phyloP scores from a whole-genome alignment of 148 eudicot genomes.

The Pharnaceum exiguum region DNA sequence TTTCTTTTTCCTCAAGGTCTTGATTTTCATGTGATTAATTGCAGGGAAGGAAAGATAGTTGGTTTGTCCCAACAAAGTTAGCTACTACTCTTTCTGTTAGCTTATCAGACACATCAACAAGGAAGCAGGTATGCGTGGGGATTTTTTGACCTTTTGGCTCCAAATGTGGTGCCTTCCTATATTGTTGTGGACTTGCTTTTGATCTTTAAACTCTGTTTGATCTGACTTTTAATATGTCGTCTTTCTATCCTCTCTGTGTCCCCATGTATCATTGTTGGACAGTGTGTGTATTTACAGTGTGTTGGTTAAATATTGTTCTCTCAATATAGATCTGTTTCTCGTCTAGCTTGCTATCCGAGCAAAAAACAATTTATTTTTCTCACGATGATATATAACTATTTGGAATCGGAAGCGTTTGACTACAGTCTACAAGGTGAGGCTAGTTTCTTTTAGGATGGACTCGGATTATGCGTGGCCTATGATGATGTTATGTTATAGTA shows the following conservation, averaged over 20 bases:
- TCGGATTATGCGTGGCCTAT: too few species aligned
- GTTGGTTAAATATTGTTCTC: too few species aligned
- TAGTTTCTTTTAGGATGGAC: too few species aligned
- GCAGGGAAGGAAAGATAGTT: slow-evolving; percentile 94
- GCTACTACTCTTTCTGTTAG: slow-evolving; percentile 89
- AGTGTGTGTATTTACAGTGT: too few species aligned
- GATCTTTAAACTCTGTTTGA: background rate
- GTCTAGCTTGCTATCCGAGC: too few species aligned
- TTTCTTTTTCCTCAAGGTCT: background rate
- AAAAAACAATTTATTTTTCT: too few species aligned
- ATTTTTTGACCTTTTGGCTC: background rate
- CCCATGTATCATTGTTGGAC: background rate
- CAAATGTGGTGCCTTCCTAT: background rate
- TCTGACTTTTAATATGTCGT: background rate
- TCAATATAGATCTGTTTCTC: too few species aligned
- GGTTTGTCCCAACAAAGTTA: slow-evolving; percentile 92
- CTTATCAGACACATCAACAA: slow-evolving; percentile 75
- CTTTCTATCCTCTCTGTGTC: background rate
- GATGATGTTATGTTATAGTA: too few species aligned
- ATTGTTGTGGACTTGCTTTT: background rate
- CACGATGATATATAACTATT: too few species aligned
- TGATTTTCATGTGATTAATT: slow-evolving; percentile 16
- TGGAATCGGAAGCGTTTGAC: too few species aligned
- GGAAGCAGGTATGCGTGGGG: slow-evolving; percentile 60
- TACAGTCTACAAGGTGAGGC: too few species aligned